Percentiles rank a stretch among this genome's conserved stretches.
These are phyloP conservation scores for Botrytis aclada DNA, from an alignment of 2,329 filamentous ascomycete species.

Conservation along the genomic window DNA sequence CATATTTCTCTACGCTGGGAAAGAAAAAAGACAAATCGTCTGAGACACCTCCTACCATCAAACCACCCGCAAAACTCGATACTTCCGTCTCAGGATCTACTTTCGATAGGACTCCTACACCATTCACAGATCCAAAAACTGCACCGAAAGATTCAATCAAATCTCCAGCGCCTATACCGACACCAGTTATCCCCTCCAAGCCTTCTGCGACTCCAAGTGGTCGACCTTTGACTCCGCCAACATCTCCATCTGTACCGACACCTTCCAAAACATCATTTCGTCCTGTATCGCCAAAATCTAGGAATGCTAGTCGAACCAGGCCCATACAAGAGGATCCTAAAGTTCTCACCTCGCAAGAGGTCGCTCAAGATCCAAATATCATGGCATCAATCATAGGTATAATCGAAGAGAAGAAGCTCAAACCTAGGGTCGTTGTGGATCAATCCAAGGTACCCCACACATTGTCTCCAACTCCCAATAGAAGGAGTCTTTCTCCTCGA, in stretches of 20 bases:
- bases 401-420: neutral
- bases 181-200: neutral
- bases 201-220: neutral
- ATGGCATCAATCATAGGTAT: neutral
- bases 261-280: slow-evolving; percentile 1
- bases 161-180: neutral
- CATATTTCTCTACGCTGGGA: neutral
- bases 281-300: slow-evolving; percentile 1
- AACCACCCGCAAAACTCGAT: neutral
- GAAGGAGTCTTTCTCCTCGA: neutral
- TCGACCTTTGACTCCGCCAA: neutral
- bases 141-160: neutral
- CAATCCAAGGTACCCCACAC: neutral
- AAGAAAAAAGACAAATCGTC: neutral
- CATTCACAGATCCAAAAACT: neutral
- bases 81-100: neutral
- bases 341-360: neutral
- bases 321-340: neutral
- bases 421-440: neutral
- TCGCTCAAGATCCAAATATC: neutral
- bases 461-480: neutral
- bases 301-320: slow-evolving; percentile 2
- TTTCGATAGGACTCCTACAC: neutral
- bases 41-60: neutral
- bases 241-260: neutral